These are phyloP conservation scores for Talaromyces sp. DNA, from an alignment of 2,329 filamentous ascomycete genomes.

Conservation along the genomic window DNA sequence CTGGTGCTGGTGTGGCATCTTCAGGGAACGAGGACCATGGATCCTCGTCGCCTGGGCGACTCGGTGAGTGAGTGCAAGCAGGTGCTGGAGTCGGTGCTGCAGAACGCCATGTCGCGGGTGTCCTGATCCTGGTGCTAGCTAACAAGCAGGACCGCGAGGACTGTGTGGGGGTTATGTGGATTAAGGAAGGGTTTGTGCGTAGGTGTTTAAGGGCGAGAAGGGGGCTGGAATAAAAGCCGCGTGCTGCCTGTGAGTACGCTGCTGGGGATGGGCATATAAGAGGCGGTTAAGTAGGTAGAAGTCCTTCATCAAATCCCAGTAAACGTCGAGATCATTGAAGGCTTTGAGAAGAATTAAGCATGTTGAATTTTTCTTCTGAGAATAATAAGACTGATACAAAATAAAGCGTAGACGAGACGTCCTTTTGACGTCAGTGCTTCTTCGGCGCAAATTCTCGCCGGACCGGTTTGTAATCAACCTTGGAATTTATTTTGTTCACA, in stretches of 20 bases:
- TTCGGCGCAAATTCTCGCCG: slow-evolving; percentile 1
- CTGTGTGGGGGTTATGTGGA: slow-evolving; percentile 92
- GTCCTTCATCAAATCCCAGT: too few relatives aligned
- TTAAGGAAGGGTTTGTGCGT: slow-evolving; percentile 94
- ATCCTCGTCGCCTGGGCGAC: slow-evolving; percentile 46
- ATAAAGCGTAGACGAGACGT: background rate
- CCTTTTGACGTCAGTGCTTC: slow-evolving; percentile 13
- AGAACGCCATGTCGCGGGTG: slow-evolving; percentile 84
- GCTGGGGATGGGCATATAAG: slow-evolving; percentile 72
- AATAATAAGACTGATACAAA: too few relatives aligned
- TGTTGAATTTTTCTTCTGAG: too few relatives aligned
- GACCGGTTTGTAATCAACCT: slow-evolving; percentile 13
- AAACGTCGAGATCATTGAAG: too few relatives aligned
- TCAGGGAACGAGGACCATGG: slow-evolving; percentile 8
- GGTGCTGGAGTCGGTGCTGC: slow-evolving; percentile 84
- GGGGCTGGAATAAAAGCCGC: slow-evolving; percentile 76
- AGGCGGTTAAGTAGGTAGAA: slow-evolving; percentile 99
- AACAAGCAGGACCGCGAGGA: slow-evolving; percentile 98
- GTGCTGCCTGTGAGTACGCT: slow-evolving; percentile 90
- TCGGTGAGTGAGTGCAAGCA: slow-evolving; percentile 87
- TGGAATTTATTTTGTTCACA: background rate
- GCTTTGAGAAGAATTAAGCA: too few relatives aligned
- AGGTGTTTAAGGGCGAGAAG: slow-evolving; percentile 92
- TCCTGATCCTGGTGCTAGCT: slow-evolving; percentile 84
- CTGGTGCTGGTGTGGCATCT: slow-evolving; percentile 15